Evolutionary conservation across 371 early-diverging fungal genomes (phyloP).

Genomic region (Capillidium heterosporum): DNA sequence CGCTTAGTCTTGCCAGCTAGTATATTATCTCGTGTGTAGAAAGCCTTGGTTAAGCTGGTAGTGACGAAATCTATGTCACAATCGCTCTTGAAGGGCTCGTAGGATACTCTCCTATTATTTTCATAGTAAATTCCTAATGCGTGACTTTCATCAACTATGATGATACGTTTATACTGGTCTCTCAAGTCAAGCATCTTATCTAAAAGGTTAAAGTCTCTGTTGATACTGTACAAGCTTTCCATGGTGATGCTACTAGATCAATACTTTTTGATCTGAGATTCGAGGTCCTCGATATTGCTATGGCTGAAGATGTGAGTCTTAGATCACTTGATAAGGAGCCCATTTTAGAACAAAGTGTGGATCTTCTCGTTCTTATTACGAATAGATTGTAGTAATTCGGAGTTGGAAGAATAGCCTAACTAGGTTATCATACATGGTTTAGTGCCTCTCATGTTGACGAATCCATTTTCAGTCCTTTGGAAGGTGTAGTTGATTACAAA

Average conservation of each 20-base stretch:
- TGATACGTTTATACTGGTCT: neutral
- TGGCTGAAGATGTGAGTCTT: neutral
- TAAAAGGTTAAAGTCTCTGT: neutral
- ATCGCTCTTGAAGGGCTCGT: too few relatives aligned
- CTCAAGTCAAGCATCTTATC: neutral
- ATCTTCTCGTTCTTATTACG: neutral
- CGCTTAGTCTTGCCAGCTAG: neutral
- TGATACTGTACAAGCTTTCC: neutral
- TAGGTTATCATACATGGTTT: neutral
- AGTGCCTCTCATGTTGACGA: neutral
- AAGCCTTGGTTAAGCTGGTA: neutral
- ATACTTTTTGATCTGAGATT: neutral
- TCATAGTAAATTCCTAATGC: neutral
- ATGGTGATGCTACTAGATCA: neutral
- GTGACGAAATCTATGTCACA: neutral
- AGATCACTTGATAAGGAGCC: neutral
- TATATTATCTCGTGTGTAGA: neutral
- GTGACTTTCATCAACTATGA: neutral
- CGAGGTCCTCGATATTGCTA: neutral
- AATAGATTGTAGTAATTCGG: neutral
- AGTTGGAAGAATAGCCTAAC: neutral
- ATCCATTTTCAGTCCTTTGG: neutral
- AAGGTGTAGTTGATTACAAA: neutral
- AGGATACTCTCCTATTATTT: neutral
- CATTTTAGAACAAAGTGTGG: neutral